Percentiles rank a stretch among this genome's conserved stretches.
Conservation (phyloP, 371 early-diverging fungal species). For the Capniomyces stellatus region DNA sequence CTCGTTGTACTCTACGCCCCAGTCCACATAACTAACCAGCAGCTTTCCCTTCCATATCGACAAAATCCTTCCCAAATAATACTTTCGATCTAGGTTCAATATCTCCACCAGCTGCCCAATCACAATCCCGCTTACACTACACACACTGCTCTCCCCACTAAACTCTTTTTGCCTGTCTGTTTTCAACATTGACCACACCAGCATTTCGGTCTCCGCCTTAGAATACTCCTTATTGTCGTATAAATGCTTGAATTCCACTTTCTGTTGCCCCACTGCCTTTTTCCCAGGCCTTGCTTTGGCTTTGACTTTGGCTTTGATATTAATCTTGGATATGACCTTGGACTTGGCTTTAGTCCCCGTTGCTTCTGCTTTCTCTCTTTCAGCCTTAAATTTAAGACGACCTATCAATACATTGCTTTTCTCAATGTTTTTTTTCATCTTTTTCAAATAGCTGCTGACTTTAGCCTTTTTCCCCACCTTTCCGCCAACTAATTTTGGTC, state of each 20-base stretch:
- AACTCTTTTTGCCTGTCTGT: constrained; percentile 6
- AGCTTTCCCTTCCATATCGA: constrained; percentile 17
- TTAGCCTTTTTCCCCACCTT: no score
- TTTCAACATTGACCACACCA: constrained; percentile 7
- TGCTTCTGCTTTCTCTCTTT: not conserved
- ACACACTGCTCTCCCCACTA: not conserved
- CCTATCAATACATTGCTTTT: no score
- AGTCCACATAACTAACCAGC: constrained; percentile 16
- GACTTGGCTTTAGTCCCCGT: not conserved
- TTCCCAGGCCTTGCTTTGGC: not conserved
- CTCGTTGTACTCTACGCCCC: constrained; percentile 20
- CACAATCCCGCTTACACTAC: not conserved
- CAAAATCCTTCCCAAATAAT: constrained; percentile 17
- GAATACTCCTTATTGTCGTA: no score
- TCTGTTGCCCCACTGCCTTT: constrained; percentile 1
- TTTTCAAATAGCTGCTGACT: no score
- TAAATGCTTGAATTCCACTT: no score
- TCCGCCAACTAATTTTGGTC: no score
- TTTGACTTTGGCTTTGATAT: not conserved
- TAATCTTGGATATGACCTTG: not conserved
- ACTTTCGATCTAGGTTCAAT: constrained; percentile 17
- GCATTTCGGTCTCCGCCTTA: not conserved
- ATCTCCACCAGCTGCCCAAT: constrained; percentile 19
- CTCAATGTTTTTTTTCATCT: no score
- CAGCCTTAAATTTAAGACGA: not conserved